Evolutionary conservation across 495 filamentous ascomycete genomes (phyloP).

Genomic region (Trichocladium antarcticum): DNA sequence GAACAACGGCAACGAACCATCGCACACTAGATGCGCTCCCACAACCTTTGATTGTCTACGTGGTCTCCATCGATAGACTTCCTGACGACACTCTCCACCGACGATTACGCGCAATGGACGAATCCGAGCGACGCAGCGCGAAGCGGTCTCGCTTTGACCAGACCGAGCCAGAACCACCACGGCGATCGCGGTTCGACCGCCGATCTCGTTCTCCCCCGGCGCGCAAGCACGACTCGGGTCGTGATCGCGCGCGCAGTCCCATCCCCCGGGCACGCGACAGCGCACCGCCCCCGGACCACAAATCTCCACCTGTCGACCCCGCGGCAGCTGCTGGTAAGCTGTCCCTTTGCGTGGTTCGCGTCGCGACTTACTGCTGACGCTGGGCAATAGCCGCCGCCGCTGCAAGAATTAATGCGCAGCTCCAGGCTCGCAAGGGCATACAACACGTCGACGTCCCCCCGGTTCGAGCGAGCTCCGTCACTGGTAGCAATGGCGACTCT

Average conservation of each 20-base stretch:
- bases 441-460: constrained; percentile 93
- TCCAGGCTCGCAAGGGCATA: constrained; percentile 84
- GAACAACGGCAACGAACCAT: background rate
- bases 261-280: constrained; percentile 46
- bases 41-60: background rate
- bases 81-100: background rate
- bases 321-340: constrained; percentile 75
- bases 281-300: constrained; percentile 29
- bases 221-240: constrained; percentile 43
- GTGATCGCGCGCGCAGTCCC: constrained; percentile 79
- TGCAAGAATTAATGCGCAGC: constrained; percentile 83
- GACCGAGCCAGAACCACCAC: constrained; percentile 64
- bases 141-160: constrained; percentile 92
- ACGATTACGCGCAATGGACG: constrained; percentile 48
- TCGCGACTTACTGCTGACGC: constrained; percentile 12
- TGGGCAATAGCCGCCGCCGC: constrained; percentile 65
- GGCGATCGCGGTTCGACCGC: constrained; percentile 71
- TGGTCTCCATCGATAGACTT: background rate
- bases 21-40: background rate
- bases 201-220: constrained; percentile 73
- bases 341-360: background rate
- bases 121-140: constrained; percentile 57
- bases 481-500: constrained; percentile 14
- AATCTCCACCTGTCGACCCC: constrained; percentile 48
- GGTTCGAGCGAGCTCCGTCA: constrained; percentile 45